Base-by-base conservation (phyloP, 2,329 filamentous ascomycete species). In the Colletotrichum trifolii region DNA sequence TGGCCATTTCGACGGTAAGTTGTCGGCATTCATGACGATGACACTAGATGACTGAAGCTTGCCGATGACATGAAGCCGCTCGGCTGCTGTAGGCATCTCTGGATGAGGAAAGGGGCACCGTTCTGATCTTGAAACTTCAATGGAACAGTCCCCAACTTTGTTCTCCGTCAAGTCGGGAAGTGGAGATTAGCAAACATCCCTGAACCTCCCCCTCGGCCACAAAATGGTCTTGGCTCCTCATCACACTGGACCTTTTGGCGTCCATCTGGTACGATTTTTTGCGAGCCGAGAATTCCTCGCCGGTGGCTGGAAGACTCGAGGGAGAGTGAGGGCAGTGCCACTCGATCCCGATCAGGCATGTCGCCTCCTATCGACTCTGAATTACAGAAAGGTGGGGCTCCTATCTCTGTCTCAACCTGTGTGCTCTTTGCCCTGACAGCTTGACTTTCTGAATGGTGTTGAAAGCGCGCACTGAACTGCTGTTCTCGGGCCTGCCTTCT, bases 71-170 rank as follows among this genome's bases (percentile, higher is more conserved):
- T 33, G 15, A 17, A 35, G 46, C 42, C 25, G 54, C 15, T 48
- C 62, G 58, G 62, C 58, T 57, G 45, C 52, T 43, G 40, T 46
- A 36, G 40, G 17, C 25, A 12, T 43, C 52, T 33, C 38, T 47
- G 47, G 40, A 52, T 46, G 59, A 39, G 6, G 36, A 25, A 49
- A 36, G 53, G 56, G 52, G 33, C 47, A 52, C 58, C 50, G 50
- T 36, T 50, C 52, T 57, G 47, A n/a, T 66, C 58, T 57, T 63
- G 63, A 66, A 66, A 66, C 63, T 63, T 63, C 15, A 66, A 66
- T 66, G 63, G 63, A 66, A 66, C 63, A 63, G 52, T 62, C 53
- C 48, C 62, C 17, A 65, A 65, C 58, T 65, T 33, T 65, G 38
- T 53, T 55, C 58, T 52, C 36, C 9, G 47, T 62, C 40, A 42